phyloP scores from a whole-genome alignment of 257 asterid genomes.

The Misopates orontium region DNA sequence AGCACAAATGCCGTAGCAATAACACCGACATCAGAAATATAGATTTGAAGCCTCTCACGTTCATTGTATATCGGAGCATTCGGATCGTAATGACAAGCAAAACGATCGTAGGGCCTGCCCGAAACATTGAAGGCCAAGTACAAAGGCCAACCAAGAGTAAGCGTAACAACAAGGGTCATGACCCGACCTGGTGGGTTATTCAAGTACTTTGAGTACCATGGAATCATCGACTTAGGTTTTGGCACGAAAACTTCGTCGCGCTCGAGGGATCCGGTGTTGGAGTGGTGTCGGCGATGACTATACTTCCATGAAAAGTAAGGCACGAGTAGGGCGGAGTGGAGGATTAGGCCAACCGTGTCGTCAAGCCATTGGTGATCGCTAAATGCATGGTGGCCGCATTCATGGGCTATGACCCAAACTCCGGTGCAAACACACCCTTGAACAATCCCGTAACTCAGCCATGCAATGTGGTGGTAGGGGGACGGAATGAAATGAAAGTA shows the following conservation, averaged over 20 bases:
- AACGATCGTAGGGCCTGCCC: constrained; percentile 61
- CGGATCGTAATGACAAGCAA: constrained; percentile 64
- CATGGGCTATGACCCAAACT: constrained; percentile 70
- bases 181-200: constrained; percentile 69
- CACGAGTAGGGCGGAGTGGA: constrained; percentile 67
- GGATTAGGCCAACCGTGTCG: constrained; percentile 65
- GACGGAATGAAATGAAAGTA: constrained; percentile 48
- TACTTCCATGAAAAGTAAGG: constrained; percentile 79
- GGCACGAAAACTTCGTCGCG: constrained; percentile 77
- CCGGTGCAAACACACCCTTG: constrained; percentile 72
- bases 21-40: constrained; percentile 57
- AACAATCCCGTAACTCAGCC: constrained; percentile 54
- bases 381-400: constrained; percentile 78
- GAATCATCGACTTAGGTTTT: constrained; percentile 42
- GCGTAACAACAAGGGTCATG: constrained; percentile 40
- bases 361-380: constrained; percentile 73
- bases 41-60: constrained; percentile 60
- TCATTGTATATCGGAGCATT: constrained; percentile 72
- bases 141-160: constrained; percentile 72
- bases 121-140: constrained; percentile 65
- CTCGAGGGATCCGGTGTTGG: constrained; percentile 75
- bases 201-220: constrained; percentile 58
- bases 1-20: constrained; percentile 39
- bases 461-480: constrained; percentile 43
- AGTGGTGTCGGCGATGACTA: constrained; percentile 76